Conservation (phyloP, 176 grass and related monocot species). For the Phoenix roebelenii region DNA sequence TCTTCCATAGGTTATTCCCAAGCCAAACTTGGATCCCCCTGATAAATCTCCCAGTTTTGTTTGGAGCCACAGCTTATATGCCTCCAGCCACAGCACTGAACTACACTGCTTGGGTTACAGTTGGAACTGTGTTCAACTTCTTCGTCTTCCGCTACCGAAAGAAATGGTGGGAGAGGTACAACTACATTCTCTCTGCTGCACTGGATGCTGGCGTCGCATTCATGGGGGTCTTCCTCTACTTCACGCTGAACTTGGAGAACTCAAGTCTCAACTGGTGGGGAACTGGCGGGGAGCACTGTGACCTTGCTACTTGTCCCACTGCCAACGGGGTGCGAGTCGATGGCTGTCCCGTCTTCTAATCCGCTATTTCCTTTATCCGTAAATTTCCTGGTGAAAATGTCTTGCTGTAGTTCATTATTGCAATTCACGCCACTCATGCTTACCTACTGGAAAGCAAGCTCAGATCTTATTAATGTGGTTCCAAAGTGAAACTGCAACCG, state of each 20-base stretch:
- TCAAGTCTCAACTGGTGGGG: conserved; percentile 52
- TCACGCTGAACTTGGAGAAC: conserved; percentile 50
- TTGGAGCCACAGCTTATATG: conserved; percentile 55
- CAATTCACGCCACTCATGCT: too few species aligned
- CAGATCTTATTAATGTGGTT: too few species aligned
- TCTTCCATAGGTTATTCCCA: conserved; percentile 48
- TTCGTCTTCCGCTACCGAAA: conserved; percentile 60
- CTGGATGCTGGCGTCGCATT: conserved; percentile 67
- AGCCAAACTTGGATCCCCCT: conserved; percentile 47
- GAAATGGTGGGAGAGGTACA: conserved; percentile 81
- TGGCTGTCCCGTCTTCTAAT: conserved; percentile 39
- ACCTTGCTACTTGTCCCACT: conserved; percentile 50
- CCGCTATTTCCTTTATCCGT: too few species aligned
- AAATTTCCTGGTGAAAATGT: too few species aligned
- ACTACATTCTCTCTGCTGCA: conserved; percentile 68
- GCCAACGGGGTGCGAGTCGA: conserved; percentile 34
- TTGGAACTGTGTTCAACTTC: conserved; percentile 75
- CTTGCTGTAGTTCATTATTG: too few species aligned
- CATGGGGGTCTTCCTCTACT: conserved; percentile 70
- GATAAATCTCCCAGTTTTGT: conserved; percentile 76
- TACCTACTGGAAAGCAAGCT: too few species aligned
- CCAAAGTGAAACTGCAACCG: too few species aligned
- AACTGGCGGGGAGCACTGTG: conserved; percentile 49
- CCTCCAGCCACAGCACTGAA: conserved; percentile 58
- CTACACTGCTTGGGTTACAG: conserved; percentile 57